phyloP scores from a whole-genome alignment of 1,284 basidiomycete genomes.

The Sphaerobolus stellatus region DNA sequence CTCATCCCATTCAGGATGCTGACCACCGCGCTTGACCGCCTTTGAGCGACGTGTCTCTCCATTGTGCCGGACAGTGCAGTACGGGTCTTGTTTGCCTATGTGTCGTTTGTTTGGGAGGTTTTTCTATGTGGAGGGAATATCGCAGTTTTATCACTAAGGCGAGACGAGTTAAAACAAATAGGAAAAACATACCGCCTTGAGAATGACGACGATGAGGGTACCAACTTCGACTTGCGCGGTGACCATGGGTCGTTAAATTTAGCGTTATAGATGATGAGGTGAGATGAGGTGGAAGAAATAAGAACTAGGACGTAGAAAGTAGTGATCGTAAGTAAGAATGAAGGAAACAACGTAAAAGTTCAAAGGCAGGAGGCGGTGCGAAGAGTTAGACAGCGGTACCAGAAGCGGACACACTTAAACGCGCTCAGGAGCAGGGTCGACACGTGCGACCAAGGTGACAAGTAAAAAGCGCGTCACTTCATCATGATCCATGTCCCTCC shows the following conservation, averaged over 20 bases:
- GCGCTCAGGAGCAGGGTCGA: too few relatives aligned
- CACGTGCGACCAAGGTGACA: too few relatives aligned
- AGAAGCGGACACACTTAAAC: not conserved
- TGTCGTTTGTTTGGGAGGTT: constrained; percentile 92
- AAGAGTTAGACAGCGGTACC: not conserved
- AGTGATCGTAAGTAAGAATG: not conserved
- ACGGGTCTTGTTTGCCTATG: constrained; percentile 98
- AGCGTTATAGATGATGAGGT: not conserved
- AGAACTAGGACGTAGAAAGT: not conserved
- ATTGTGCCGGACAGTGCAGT: constrained; percentile 79
- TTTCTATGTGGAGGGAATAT: constrained; percentile 65
- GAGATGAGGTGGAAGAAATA: not conserved
- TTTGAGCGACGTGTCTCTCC: constrained; percentile 83
- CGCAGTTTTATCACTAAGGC: constrained; percentile 10
- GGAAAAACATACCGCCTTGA: constrained; percentile 89
- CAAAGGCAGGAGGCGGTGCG: not conserved
- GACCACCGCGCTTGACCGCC: constrained; percentile 93
- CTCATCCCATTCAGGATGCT: constrained; percentile 99
- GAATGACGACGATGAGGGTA: constrained; percentile 91
- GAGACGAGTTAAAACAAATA: not conserved
- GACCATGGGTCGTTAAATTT: not conserved
- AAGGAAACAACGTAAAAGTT: not conserved
- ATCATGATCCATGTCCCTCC: too few relatives aligned
- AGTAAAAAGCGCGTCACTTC: too few relatives aligned
- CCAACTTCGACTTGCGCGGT: constrained; percentile 75